A percentile compares a stretch with the other conserved stretches of the same genome.
phyloP scores from a whole-genome alignment of 176 grass and related monocot species.

The Cenchrus americanus region DNA sequence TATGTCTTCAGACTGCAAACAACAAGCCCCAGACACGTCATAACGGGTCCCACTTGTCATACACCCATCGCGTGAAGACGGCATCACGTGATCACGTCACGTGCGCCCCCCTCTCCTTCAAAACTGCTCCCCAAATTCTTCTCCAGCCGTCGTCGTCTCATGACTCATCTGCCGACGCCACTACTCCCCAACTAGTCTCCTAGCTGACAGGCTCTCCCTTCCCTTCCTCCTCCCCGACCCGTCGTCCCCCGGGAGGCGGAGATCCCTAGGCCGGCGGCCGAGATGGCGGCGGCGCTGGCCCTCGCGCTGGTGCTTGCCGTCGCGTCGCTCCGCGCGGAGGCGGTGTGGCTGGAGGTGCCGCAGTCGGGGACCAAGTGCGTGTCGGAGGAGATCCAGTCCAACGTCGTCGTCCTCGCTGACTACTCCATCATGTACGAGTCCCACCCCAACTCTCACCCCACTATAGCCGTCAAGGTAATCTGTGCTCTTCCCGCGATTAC shows the following conservation, averaged over 20 bases:
- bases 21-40: neutral
- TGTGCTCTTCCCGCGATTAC: neutral
- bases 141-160: constrained; percentile 1
- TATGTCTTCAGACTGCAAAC: neutral
- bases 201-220: neutral
- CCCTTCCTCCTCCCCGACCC: neutral
- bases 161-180: constrained; percentile 14
- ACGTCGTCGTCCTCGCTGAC: constrained; percentile 87
- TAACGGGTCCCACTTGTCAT: neutral
- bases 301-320: constrained; percentile 36
- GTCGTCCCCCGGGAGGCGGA: constrained; percentile 31
- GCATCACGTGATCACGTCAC: constrained; percentile 16
- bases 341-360: constrained; percentile 87
- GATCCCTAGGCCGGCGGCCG: constrained; percentile 35
- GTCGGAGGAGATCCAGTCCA: constrained; percentile 94
- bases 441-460: constrained; percentile 58
- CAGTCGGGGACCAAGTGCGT: constrained; percentile 86
- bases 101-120: neutral
- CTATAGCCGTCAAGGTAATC: constrained; percentile 67
- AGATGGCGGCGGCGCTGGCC: constrained; percentile 12
- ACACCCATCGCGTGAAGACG: neutral
- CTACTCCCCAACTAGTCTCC: neutral
- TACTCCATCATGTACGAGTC: constrained; percentile 74
- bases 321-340: constrained; percentile 41
- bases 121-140: neutral